Conservation (phyloP, 345 rosid species). For the Populus davidiana region DNA sequence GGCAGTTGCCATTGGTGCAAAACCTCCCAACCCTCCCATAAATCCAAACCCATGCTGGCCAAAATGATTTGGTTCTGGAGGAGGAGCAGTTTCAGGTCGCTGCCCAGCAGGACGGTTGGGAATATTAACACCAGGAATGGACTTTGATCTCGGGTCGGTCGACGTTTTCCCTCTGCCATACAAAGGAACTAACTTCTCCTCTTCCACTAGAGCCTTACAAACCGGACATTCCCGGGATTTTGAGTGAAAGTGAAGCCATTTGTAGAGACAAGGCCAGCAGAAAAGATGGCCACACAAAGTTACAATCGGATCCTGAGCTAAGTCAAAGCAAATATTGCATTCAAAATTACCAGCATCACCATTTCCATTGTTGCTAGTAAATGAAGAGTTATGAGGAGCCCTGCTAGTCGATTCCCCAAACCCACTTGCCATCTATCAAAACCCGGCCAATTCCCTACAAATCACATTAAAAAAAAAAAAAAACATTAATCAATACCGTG, state of each 20-base stretch:
- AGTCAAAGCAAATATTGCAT: constrained; percentile 97
- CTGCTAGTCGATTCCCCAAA: constrained; percentile 63
- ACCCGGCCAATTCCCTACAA: constrained; percentile 26
- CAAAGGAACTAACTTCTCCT: constrained; percentile 86
- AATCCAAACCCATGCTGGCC: constrained; percentile 70
- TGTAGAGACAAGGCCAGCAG: constrained; percentile 99
- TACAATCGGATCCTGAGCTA: constrained; percentile 97
- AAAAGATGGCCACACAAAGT: constrained; percentile 97
- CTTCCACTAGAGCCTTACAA: constrained; percentile 83
- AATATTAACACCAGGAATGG: constrained; percentile 71
- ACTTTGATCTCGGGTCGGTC: constrained; percentile 79
- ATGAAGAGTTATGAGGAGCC: constrained; percentile 60
- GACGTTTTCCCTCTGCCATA: constrained; percentile 94
- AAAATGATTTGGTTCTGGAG: constrained; percentile 72
- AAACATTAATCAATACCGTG: constrained; percentile 10
- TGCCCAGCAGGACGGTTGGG: constrained; percentile 95
- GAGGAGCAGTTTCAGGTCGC: constrained; percentile 95
- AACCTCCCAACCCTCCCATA: constrained; percentile 82
- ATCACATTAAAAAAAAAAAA: neutral
- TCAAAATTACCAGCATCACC: constrained; percentile 77
- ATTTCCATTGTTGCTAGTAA: constrained; percentile 50
- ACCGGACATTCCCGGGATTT: constrained; percentile 81
- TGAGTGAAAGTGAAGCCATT: constrained; percentile 92
- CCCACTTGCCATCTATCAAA: constrained; percentile 52
- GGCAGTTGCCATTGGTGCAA: constrained; percentile 68